Conservation (phyloP, 208 protist genomes). For the Balamuthia mandrillaris region DNA sequence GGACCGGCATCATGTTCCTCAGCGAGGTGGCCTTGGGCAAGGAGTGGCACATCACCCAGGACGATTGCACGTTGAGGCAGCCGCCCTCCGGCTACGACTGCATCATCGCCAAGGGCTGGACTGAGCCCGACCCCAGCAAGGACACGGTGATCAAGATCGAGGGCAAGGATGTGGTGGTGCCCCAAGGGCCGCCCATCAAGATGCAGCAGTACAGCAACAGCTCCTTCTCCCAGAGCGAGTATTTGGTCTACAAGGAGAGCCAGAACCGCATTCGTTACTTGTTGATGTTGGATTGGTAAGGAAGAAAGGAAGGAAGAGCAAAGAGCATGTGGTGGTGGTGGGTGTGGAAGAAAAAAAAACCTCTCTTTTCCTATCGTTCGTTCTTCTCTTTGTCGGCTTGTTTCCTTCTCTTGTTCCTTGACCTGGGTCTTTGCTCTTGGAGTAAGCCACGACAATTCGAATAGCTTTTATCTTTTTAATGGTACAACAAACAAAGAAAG, state of each 20-base stretch:
- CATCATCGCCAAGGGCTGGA: constrained; percentile 42
- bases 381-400: too few relatives aligned
- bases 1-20: constrained; percentile 61
- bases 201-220: not conserved
- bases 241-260: constrained; percentile 58
- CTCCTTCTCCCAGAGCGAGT: constrained; percentile 51
- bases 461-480: too few relatives aligned
- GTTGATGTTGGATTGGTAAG: too few relatives aligned
- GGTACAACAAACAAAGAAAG: too few relatives aligned
- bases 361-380: too few relatives aligned
- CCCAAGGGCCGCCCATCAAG: constrained; percentile 37
- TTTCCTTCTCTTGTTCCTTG: too few relatives aligned
- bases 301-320: too few relatives aligned
- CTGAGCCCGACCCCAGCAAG: constrained; percentile 45
- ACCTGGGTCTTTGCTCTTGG: too few relatives aligned
- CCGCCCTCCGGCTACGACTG: constrained; percentile 55
- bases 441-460: too few relatives aligned
- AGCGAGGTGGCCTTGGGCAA: constrained; percentile 60
- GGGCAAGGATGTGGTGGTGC: constrained; percentile 52
- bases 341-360: too few relatives aligned
- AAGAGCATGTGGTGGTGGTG: too few relatives aligned
- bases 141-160: constrained; percentile 44
- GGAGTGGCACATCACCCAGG: constrained; percentile 49
- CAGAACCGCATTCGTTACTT: constrained; percentile 56
- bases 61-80: constrained; percentile 44